Percentiles rank a stretch among this genome's conserved stretches.
Evolutionary conservation across 208 protist genomes (phyloP).

Genomic region (Trypanosoma avium): DNA sequence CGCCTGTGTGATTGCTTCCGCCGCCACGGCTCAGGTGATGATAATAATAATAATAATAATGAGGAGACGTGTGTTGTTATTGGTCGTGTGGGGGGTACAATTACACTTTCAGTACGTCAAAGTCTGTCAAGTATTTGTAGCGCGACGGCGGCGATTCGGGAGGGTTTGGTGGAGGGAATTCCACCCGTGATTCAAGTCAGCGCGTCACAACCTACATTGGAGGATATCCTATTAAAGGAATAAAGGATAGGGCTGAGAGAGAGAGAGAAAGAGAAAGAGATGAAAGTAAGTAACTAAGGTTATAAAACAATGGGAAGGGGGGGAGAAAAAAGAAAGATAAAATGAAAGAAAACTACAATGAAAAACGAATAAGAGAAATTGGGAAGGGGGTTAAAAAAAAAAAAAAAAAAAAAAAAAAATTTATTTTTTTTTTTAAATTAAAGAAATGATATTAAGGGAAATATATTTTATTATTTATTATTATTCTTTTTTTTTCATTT

Average conservation of each 20-base stretch:
- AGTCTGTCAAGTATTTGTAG: conserved; percentile 44
- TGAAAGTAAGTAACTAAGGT: not conserved
- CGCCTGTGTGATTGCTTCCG: conserved; percentile 15
- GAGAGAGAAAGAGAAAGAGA: not conserved
- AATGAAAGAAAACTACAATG: conserved; percentile 8
- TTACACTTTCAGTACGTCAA: conserved; percentile 40
- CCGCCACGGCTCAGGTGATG: too few species aligned
- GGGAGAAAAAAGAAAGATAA: conserved; percentile 9
- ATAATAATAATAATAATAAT: not conserved
- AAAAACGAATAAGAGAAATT: not conserved
- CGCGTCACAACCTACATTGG: conserved; percentile 65
- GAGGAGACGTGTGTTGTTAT: conserved; percentile 34
- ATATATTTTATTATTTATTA: not conserved
- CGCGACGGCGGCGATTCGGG: conserved; percentile 40
- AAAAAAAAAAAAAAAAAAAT: not conserved
- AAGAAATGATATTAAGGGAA: not conserved
- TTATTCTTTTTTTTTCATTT: not conserved
- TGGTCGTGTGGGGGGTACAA: conserved; percentile 44
- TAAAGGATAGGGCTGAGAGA: not conserved
- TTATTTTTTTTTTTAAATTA: not conserved
- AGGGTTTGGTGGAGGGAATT: conserved; percentile 37
- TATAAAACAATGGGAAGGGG: not conserved
- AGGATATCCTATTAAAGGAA: conserved; percentile 53
- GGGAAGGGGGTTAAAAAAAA: not conserved
- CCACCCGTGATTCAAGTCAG: conserved; percentile 55